These are phyloP conservation scores for Plectosphaerella plurivora DNA, from an alignment of 2,329 filamentous ascomycete species.

Conservation along the genomic window DNA sequence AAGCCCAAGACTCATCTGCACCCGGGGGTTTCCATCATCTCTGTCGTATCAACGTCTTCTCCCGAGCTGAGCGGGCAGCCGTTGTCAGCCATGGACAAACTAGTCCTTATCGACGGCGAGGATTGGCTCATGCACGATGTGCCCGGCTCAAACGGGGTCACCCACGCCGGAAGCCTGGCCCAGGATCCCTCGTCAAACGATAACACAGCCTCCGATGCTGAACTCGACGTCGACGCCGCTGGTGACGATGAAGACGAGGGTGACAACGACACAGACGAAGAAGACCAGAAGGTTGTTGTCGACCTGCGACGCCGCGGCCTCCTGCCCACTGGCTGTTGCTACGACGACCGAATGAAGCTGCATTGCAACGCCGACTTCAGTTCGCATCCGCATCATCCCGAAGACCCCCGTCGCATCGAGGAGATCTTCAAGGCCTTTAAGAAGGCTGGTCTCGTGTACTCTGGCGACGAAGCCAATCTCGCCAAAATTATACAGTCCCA, in stretches of 20 bases:
- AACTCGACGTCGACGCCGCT: conserved; percentile 13
- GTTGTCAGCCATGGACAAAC: conserved; percentile 3
- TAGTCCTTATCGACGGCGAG: conserved; percentile 33
- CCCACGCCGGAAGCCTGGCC: background rate
- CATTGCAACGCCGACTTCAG: conserved; percentile 81
- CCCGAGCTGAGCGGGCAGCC: no score
- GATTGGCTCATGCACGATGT: conserved; percentile 40
- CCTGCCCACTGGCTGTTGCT: conserved; percentile 74
- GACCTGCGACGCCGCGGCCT: conserved; percentile 39
- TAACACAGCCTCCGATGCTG: conserved; percentile 21
- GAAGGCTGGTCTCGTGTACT: conserved; percentile 71
- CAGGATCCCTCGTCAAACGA: conserved; percentile 11
- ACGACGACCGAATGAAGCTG: conserved; percentile 93
- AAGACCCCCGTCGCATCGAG: conserved; percentile 88
- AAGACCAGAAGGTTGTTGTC: conserved; percentile 30
- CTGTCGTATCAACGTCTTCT: no score
- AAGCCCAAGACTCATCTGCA: no score
- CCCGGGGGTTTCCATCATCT: no score
- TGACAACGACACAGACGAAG: conserved; percentile 21
- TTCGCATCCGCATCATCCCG: conserved; percentile 77
- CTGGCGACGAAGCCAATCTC: conserved; percentile 51
- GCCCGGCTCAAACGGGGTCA: conserved; percentile 29
- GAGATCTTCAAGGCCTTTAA: conserved; percentile 90
- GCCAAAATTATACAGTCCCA: conserved; percentile 44
- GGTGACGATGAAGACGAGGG: conserved; percentile 27